These are phyloP conservation scores for Stemphylium beticola DNA, from an alignment of 2,329 filamentous ascomycete species.

Conservation along the genomic window DNA sequence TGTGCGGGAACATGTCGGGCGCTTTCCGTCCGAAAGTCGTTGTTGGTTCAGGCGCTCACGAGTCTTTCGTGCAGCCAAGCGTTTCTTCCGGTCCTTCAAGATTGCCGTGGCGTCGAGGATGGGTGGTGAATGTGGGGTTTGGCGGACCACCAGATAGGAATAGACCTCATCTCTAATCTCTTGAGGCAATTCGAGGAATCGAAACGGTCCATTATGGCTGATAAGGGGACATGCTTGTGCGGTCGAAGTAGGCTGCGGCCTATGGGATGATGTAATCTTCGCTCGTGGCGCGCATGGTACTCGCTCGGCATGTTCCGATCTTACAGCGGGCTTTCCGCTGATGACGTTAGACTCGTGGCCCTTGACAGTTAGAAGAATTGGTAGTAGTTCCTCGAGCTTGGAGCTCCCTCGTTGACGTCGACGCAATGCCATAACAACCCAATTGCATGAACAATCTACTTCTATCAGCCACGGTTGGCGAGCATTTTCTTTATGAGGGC, in stretches of 20 bases:
- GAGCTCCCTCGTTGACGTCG: slow-evolving; percentile 35
- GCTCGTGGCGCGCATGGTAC: slow-evolving; percentile 5
- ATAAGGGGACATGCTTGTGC: neutral
- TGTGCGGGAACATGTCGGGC: slow-evolving; percentile 24
- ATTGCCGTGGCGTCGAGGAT: slow-evolving; percentile 34
- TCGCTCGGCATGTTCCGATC: neutral
- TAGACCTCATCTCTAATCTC: slow-evolving; percentile 41
- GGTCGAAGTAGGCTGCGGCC: neutral
- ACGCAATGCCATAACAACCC: slow-evolving; percentile 35
- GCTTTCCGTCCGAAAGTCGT: slow-evolving; percentile 26
- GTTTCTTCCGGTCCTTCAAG: slow-evolving; percentile 35
- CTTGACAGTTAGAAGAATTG: slow-evolving; percentile 8
- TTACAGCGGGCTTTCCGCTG: slow-evolving; percentile 2
- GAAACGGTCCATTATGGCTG: slow-evolving; percentile 26
- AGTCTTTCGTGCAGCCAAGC: slow-evolving; percentile 23
- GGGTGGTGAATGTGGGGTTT: slow-evolving; percentile 11
- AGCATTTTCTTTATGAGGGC: slow-evolving; percentile 22
- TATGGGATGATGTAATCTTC: slow-evolving; percentile 3
- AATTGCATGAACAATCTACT: slow-evolving; percentile 33
- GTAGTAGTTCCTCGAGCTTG: slow-evolving; percentile 26
- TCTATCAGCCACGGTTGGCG: slow-evolving; percentile 12
- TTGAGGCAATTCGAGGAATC: slow-evolving; percentile 35
- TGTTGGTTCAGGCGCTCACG: slow-evolving; percentile 34
- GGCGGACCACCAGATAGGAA: slow-evolving; percentile 33
- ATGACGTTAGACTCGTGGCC: neutral